Percentiles rank a stretch among this genome's conserved stretches.
Evolutionary conservation across 768 basidiomycete genomes (phyloP).

Genomic region (Amanita pallidorosea): DNA sequence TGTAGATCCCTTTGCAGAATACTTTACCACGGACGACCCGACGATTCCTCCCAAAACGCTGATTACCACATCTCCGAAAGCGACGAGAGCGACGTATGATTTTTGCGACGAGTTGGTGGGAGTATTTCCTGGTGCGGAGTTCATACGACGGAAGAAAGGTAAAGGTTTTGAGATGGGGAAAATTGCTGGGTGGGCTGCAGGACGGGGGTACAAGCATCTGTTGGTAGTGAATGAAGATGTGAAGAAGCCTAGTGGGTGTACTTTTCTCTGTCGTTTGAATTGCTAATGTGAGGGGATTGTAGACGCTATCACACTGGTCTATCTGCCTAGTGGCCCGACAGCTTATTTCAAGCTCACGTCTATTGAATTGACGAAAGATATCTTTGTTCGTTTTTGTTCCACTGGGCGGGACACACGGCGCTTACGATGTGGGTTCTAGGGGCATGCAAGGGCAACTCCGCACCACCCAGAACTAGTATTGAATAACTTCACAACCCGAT

Average conservation of each 20-base stretch:
- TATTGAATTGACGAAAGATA: conserved; percentile 74
- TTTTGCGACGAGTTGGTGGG: conserved; percentile 89
- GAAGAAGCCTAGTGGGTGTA: conserved; percentile 78
- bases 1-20: conserved; percentile 68
- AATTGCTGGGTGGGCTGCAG: conserved; percentile 89
- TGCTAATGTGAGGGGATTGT: conserved; percentile 6
- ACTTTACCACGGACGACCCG: conserved; percentile 62
- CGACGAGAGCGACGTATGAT: conserved; percentile 81
- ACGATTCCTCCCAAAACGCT: conserved; percentile 75
- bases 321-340: conserved; percentile 87
- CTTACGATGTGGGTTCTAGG: conserved; percentile 31
- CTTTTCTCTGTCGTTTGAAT: neutral
- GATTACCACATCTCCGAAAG: conserved; percentile 83
- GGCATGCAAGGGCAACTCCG: conserved; percentile 85
- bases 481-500: conserved; percentile 87
- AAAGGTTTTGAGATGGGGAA: conserved; percentile 86
- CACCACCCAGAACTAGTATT: conserved; percentile 94
- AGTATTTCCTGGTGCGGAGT: conserved; percentile 88
- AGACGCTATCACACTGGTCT: conserved; percentile 91
- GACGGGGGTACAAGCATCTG: conserved; percentile 79
- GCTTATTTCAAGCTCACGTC: conserved; percentile 94
- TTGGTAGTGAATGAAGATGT: conserved; percentile 93
- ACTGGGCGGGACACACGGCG: neutral
- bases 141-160: conserved; percentile 76
- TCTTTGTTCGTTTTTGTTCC: conserved; percentile 47